phyloP scores from a whole-genome alignment of 2,329 filamentous ascomycete species.

The Pseudogymnoascus sp. region DNA sequence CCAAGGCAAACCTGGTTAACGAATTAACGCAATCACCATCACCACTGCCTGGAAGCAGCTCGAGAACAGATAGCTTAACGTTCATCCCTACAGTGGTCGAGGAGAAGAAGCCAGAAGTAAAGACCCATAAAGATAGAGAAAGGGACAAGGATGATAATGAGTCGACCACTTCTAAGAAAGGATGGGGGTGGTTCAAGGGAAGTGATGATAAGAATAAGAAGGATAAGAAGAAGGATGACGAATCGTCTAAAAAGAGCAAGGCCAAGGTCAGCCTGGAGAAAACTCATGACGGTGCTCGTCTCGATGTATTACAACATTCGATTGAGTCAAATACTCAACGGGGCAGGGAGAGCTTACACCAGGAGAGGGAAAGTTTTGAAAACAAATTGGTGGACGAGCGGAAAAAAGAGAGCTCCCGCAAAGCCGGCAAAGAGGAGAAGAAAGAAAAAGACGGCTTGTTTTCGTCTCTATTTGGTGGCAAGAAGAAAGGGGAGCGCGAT shows the following conservation, averaged over 20 bases:
- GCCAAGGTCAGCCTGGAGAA: conserved; percentile 51
- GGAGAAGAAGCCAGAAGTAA: conserved; percentile 69
- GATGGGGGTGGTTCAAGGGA: conserved; percentile 78
- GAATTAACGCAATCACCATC: conserved; percentile 62
- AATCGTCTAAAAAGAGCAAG: conserved; percentile 60
- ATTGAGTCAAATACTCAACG: conserved; percentile 61
- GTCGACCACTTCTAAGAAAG: conserved; percentile 63
- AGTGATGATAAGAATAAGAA: conserved; percentile 70
- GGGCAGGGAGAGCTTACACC: conserved; percentile 74
- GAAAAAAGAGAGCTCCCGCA: conserved; percentile 72
- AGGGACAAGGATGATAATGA: conserved; percentile 50
- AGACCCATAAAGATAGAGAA: conserved; percentile 59
- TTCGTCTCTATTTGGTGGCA: conserved; percentile 83
- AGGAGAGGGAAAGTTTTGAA: conserved; percentile 72
- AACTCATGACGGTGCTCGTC: conserved; percentile 68
- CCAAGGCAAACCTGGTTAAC: conserved; percentile 34
- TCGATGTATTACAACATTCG: conserved; percentile 82
- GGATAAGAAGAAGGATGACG: conserved; percentile 55
- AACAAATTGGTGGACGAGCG: conserved; percentile 71
- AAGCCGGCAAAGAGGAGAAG: conserved; percentile 64
- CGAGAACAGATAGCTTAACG: conserved; percentile 69
- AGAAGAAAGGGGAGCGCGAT: conserved; percentile 79
- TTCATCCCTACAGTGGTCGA: conserved; percentile 73
- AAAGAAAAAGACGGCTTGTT: conserved; percentile 94
- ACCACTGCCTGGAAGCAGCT: conserved; percentile 62